Evolutionary conservation across 805 yeast genomes (phyloP), one percentile per base, ranked within the genome.

Genomic region (Pichia pseudocactophila): DNA sequence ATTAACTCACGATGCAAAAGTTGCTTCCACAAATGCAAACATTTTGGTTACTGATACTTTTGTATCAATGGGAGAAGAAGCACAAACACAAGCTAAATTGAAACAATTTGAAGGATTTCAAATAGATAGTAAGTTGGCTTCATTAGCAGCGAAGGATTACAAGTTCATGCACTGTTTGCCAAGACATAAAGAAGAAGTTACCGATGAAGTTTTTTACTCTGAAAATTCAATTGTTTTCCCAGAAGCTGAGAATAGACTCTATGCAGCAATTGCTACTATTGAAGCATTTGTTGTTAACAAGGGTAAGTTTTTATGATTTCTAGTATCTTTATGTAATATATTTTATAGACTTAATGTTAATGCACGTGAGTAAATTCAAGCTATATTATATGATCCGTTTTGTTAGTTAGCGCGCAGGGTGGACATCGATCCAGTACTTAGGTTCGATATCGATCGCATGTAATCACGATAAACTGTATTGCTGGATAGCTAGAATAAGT

Each of bases 121-220:
- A 66, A 81, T 92, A 45, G 79, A 87, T 31, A 61, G 68, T 15
- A 79, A 78, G 27, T 68, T 89, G 67, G 74, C 83, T 20, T 56
- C 66, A 12, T 84, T 85, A 6, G 74, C 73, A 35, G 82, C 83
- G 35, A 71, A 68, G 15, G 64, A 74, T 57, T 90, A 90, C 84
- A 86, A 78, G 61, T 92, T 92, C 65, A 89, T 92, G 97, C 98
- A 92, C 62, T 92, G 98, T 64, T 71, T 92, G 52, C 98, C 98
- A 50, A 81, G 98, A 65, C 96, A 92, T 54, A 74, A 77, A 22
- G 96, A 89, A 62, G 98, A 92, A 64, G 98, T 92, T 30, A 74
- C 78, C 31, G 98, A 92, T 61, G 95, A 83, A 36, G 92, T 92
- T 2, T 92, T 92, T 59, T 90, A 90, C 66, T 69, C 88, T 41